Evolutionary conservation across 345 rosid genomes (phyloP), one percentile per base, ranked within the genome.

Genomic region (Microcos paniculata): DNA sequence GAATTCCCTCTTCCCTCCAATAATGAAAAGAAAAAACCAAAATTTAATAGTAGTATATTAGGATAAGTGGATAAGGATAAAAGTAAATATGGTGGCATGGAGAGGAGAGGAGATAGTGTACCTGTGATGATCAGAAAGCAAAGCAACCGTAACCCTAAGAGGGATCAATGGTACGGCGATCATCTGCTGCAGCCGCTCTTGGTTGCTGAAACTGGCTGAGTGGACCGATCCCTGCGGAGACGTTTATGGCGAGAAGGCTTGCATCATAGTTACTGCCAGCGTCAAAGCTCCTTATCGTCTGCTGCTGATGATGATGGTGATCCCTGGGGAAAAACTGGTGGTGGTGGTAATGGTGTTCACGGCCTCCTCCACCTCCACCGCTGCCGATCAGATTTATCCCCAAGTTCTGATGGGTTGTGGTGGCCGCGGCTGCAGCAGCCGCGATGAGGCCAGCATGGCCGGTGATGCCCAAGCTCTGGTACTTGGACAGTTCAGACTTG

Each of bases 161-260:
- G 12, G 94, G 97, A 70, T 91, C 92, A 77, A 94, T 90, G 80
- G 90, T 86, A 62, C 94, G 90, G 75, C 91, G 89, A 59, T 91
- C 95, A 9, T 94, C 97, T 40, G 88, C 91, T 1, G 88, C 87
- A 2, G 96, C 97, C 0, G 97, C 86, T 69, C 97, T 79, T 0
- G 91, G 84, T 82, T 87, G 97, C 85, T 94, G 98, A 62, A 88
- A 94, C 89, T 88, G 97, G 48, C 87, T 85, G 55, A 93, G 88
- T 46, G 88, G 98, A 28, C 97, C 96, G 35, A 90, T 80, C 49
- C 87, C 83, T 3, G 90, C 82, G 0, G 91, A 83, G 18, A 86
- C 87, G 63, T 89, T 89, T 90, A 87, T 90, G 1, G 97, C 92
- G 0, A 92, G 89, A 71, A 94, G 86, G 77, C 90, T 82, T 1